A percentile compares a stretch with the other conserved stretches of the same genome.
Evolutionary conservation across 768 basidiomycete genomes (phyloP).

Genomic region (Trametes cinnabarina): DNA sequence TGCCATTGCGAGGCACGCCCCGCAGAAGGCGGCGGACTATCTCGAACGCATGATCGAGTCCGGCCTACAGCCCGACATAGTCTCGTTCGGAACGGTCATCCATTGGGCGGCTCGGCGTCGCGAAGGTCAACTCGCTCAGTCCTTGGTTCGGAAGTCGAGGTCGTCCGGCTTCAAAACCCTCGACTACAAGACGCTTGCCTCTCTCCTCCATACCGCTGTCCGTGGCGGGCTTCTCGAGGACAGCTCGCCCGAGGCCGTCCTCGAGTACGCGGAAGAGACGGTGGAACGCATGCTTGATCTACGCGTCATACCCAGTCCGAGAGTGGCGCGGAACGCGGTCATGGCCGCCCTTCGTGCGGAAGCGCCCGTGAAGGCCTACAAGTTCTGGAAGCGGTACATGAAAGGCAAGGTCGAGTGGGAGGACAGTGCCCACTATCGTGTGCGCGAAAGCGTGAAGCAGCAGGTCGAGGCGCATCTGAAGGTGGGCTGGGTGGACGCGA

Average conservation of each 20-base stretch:
- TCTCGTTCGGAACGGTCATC: constrained; percentile 61
- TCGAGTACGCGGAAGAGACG: constrained; percentile 43
- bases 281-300: constrained; percentile 38
- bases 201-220: constrained; percentile 46
- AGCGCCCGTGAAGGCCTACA: constrained; percentile 52
- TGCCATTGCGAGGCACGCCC: constrained; percentile 49
- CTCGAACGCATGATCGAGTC: constrained; percentile 49
- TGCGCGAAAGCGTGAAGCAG: constrained; percentile 42
- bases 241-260: constrained; percentile 30
- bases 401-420: constrained; percentile 41
- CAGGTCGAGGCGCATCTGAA: constrained; percentile 32
- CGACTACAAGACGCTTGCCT: constrained; percentile 47
- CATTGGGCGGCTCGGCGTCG: constrained; percentile 51
- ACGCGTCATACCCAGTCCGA: constrained; percentile 40
- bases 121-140: constrained; percentile 42
- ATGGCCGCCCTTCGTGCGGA: constrained; percentile 46
- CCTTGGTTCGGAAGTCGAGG: constrained; percentile 43
- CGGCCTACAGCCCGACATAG: constrained; percentile 50
- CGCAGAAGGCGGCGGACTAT: constrained; percentile 44
- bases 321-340: constrained; percentile 53
- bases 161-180: constrained; percentile 35
- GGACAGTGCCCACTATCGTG: constrained; percentile 43
- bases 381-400: constrained; percentile 57
- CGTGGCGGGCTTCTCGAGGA: constrained; percentile 5
- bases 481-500: constrained; percentile 29